A percentile compares a stretch with the other conserved stretches of the same genome.
These are phyloP conservation scores for Trypanosoma cruzi DNA, from an alignment of 208 protist species.

Conservation along the genomic window DNA sequence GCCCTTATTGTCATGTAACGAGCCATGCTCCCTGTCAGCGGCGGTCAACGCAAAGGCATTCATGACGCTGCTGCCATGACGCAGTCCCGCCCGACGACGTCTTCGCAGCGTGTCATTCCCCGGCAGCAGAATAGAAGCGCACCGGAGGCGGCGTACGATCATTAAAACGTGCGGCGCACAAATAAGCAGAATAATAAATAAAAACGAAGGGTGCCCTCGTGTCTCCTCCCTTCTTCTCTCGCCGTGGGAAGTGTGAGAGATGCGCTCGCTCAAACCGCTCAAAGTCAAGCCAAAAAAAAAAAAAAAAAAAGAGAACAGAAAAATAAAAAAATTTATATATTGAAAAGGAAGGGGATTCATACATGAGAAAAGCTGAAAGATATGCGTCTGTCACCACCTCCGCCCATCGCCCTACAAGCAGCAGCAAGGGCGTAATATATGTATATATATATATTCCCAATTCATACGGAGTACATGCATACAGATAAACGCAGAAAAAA, in stretches of 20 bases:
- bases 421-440: no score
- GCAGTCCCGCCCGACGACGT: neutral
- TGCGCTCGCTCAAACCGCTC: neutral
- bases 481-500: neutral
- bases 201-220: neutral
- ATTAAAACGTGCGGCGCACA: neutral
- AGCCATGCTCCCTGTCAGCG: neutral
- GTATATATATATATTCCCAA: neutral
- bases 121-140: neutral
- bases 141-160: neutral
- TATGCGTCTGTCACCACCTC: neutral
- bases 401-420: neutral
- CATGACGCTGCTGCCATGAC: neutral
- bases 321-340: no score
- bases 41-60: neutral
- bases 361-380: no score
- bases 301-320: slow-evolving; percentile 14
- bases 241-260: neutral
- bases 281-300: slow-evolving; percentile 4
- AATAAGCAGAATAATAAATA: neutral
- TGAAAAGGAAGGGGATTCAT: no score
- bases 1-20: neutral
- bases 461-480: neutral
- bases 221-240: neutral
- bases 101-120: neutral